A percentile compares a stretch with the other conserved stretches of the same genome.
These are phyloP conservation scores for Gossypium australe DNA, from an alignment of 345 rosid genomes.

Conservation along the genomic window DNA sequence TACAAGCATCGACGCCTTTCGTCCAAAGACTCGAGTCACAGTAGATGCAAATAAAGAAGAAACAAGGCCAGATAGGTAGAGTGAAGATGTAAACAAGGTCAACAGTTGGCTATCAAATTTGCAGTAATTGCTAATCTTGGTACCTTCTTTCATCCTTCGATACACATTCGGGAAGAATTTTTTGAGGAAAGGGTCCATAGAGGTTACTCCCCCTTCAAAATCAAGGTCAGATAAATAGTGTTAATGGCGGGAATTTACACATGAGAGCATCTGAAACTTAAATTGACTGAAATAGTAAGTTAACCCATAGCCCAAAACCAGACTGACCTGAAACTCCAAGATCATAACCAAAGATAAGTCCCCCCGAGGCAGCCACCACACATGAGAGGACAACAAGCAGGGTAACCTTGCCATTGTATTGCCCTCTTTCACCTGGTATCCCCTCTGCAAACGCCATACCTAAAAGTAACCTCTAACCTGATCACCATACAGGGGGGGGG, in stretches of 20 bases:
- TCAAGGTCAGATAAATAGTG: neutral
- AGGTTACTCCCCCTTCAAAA: slow-evolving; percentile 63
- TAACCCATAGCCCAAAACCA: neutral
- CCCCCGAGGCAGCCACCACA: slow-evolving; percentile 70
- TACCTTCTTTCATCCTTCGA: slow-evolving; percentile 42
- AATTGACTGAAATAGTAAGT: neutral
- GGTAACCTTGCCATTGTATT: slow-evolving; percentile 48
- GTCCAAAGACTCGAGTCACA: slow-evolving; percentile 49
- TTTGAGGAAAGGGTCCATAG: slow-evolving; percentile 62
- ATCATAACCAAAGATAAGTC: slow-evolving; percentile 74
- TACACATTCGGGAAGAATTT: slow-evolving; percentile 54
- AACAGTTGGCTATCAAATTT: slow-evolving; percentile 61
- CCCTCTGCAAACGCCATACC: slow-evolving; percentile 43
- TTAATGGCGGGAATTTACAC: neutral
- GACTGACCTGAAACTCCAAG: slow-evolving; percentile 67
- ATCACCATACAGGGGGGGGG: too few relatives aligned
- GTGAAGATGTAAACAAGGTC: slow-evolving; percentile 74
- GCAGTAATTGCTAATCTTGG: slow-evolving; percentile 54
- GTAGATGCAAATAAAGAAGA: slow-evolving; percentile 55
- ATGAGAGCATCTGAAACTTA: neutral
- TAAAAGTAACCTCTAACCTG: neutral
- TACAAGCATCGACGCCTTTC: slow-evolving; percentile 49
- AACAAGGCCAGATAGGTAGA: slow-evolving; percentile 58
- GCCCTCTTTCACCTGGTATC: neutral
- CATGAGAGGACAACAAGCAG: slow-evolving; percentile 54